Evolutionary conservation across 176 grass and related monocot species (phyloP).

Genomic region (Juncus effusus): DNA sequence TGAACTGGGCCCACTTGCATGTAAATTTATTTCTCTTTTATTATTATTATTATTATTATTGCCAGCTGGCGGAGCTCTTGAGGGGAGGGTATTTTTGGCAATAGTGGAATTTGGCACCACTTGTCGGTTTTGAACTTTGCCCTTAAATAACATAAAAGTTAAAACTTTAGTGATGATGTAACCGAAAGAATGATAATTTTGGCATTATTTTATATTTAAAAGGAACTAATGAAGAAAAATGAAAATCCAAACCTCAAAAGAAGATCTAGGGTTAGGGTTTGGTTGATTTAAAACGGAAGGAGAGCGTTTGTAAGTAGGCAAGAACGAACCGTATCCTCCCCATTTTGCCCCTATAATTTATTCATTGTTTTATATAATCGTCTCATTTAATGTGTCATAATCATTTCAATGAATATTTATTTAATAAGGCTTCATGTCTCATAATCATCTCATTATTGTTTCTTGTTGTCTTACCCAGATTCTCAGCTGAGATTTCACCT

Average conservation of each 20-base stretch:
- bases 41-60: slow-evolving; percentile 31
- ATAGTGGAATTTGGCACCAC: slow-evolving; percentile 38
- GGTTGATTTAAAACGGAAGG: slow-evolving; percentile 51
- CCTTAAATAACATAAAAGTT: slow-evolving; percentile 44
- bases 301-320: slow-evolving; percentile 82
- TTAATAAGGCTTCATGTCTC: slow-evolving; percentile 10
- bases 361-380: slow-evolving; percentile 18
- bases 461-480: slow-evolving; percentile 65
- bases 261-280: slow-evolving; percentile 49
- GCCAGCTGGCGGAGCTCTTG: slow-evolving; percentile 33
- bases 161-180: slow-evolving; percentile 4
- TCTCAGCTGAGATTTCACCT: slow-evolving; percentile 72
- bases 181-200: background rate
- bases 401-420: background rate
- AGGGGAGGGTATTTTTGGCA: slow-evolving; percentile 42
- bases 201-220: background rate
- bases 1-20: slow-evolving; percentile 29
- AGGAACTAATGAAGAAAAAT: background rate
- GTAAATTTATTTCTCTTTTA: background rate
- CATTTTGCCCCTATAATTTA: slow-evolving; percentile 69
- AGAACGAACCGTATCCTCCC: slow-evolving; percentile 96
- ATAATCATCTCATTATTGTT: background rate
- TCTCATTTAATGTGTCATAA: slow-evolving; percentile 21
- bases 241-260: slow-evolving; percentile 53
- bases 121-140: slow-evolving; percentile 37